Evolutionary conservation across 2,329 filamentous ascomycete species (phyloP), one percentile per base, ranked within the genome.

Genomic region (Cryphonectria parasitica): DNA sequence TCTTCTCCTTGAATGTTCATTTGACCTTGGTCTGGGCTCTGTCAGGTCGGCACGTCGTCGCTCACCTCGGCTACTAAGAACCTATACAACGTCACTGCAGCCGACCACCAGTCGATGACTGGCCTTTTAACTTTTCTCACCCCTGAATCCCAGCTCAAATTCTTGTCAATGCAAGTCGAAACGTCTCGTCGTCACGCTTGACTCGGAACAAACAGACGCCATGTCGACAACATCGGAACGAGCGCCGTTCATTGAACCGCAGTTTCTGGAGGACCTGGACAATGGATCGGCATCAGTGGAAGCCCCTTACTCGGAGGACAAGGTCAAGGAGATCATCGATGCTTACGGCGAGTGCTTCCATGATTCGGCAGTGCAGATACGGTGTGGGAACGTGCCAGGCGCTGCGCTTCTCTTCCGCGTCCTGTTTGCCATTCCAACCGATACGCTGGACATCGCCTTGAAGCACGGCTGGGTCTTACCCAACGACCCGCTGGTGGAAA

Each of bases 211-310:
- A 17, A 39, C 19, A 19, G 31, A 64, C 31, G 45, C 54, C 17
- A 72, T 72, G 71, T 72, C 71, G 49, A 65, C 66, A 60, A 52
- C 68, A 45, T 72, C 71, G 54, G 71, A 72, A 45, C 66, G 71
- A 17, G 65, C 64, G 63, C 71, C 71, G 11, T 72, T 72, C 39
- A 64, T 66, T 15, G 71, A 72, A 66, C 66, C 68, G 54, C 68
- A 67, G 49, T 72, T 72, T 63, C 62, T 72, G 11, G 71, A 71
- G 43, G 71, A 72, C 56, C 22, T 72, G 39, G 31, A 36, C 39
- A 66, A 63, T 28, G 69, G 62, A 17, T 66, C 68, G 8, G n/a
- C 52, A 45, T 58, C 60, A 58, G 39, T 72, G n/a, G 68, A 56
- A 11, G 68, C 68, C 36, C 66, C 71, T 1, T 72, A 52, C 62